These are phyloP conservation scores for Camellia granthamiana DNA, from an alignment of 148 eudicot species.

Conservation along the genomic window DNA sequence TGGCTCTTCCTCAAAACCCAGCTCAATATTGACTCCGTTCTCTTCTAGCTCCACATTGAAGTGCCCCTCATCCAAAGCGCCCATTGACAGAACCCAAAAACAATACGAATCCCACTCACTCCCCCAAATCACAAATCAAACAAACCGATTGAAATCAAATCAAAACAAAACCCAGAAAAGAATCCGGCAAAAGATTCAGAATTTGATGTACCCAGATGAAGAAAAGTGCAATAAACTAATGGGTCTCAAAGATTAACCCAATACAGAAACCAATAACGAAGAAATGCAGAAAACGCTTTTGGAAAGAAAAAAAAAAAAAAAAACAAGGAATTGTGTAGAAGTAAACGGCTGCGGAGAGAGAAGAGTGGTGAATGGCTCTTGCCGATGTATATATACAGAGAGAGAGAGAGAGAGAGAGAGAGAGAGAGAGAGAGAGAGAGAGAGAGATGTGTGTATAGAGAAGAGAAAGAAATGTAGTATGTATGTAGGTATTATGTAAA, in stretches of 20 bases:
- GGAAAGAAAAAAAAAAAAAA: background rate
- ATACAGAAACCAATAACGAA: background rate
- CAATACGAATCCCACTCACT: background rate
- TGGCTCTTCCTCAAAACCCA: conserved; percentile 38
- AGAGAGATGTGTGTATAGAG: background rate
- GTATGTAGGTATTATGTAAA: background rate
- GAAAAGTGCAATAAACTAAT: background rate
- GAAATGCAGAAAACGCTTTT: background rate
- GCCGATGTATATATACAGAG: background rate
- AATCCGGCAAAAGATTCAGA: conserved; percentile 4
- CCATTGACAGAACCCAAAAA: conserved; percentile 47
- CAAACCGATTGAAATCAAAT: background rate
- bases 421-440: too few species aligned
- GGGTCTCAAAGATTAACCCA: conserved; percentile 10
- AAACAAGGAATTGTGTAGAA: too few species aligned
- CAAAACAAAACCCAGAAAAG: background rate
- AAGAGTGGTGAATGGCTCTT: background rate
- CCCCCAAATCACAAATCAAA: conserved; percentile 5
- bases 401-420: background rate
- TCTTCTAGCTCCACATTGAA: conserved; percentile 49
- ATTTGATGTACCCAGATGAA: conserved; percentile 4
- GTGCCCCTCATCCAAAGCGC: conserved; percentile 80
- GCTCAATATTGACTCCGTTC: conserved; percentile 34
- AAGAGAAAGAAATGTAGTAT: too few species aligned
- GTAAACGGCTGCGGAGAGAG: background rate